phyloP scores from a whole-genome alignment of 2,329 filamentous ascomycete species.

The Zopfia rhizophila region DNA sequence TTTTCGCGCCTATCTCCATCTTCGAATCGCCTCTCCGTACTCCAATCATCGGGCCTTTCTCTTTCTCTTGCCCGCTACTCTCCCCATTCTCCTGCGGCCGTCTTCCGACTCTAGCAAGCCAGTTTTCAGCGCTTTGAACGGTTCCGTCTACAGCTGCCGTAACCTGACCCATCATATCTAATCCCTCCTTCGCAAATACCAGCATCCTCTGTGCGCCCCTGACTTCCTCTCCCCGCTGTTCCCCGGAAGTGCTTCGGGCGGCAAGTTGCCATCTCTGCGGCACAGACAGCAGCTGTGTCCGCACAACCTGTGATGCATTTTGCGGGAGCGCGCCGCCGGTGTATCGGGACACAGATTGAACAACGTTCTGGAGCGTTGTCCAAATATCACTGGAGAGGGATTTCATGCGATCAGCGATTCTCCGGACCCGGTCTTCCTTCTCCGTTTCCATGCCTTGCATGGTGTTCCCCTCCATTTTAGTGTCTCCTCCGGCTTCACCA shows the following conservation, averaged over 20 bases:
- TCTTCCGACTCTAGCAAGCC: slow-evolving; percentile 80
- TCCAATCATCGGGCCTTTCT: no score
- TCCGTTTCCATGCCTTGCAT: slow-evolving; percentile 24
- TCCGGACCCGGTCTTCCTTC: slow-evolving; percentile 58
- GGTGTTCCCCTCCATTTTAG: slow-evolving; percentile 24
- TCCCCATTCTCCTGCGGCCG: slow-evolving; percentile 24
- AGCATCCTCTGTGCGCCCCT: slow-evolving; percentile 78
- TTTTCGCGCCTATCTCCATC: no score
- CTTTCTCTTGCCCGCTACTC: slow-evolving; percentile 7
- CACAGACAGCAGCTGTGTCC: slow-evolving; percentile 83
- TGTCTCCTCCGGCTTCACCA: slow-evolving; percentile 27
- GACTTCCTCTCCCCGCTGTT: slow-evolving; percentile 53
- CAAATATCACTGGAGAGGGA: slow-evolving; percentile 64
- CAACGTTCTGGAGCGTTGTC: slow-evolving; percentile 75
- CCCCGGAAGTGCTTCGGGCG: slow-evolving; percentile 59
- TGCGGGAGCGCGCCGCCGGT: slow-evolving; percentile 91
- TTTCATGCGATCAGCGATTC: slow-evolving; percentile 80
- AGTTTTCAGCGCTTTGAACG: slow-evolving; percentile 88
- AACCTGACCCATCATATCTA: slow-evolving; percentile 95
- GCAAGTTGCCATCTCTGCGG: slow-evolving; percentile 85
- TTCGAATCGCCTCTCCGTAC: no score
- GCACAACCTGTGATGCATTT: slow-evolving; percentile 85
- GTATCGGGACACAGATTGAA: slow-evolving; percentile 87
- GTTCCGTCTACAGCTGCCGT: slow-evolving; percentile 89
- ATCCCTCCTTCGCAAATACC: slow-evolving; percentile 85